Evolutionary conservation across 805 yeast genomes (phyloP).

Genomic region (Suhomyces sp.): DNA sequence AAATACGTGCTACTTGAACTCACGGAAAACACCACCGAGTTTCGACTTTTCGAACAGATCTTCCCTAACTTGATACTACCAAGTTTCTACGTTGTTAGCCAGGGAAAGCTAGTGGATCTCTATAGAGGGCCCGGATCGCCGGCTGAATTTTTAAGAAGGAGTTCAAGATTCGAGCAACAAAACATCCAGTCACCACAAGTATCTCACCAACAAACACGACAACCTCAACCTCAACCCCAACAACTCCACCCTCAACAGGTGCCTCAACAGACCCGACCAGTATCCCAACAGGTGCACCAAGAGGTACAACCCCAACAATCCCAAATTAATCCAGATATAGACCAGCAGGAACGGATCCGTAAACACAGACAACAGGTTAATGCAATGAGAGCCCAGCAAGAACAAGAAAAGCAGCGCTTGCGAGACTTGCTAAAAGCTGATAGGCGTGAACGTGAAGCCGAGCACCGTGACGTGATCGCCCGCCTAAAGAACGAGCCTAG

Average conservation of each 20-base stretch:
- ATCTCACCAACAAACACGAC: neutral
- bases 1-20: slow-evolving; percentile 17
- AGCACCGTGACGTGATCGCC: slow-evolving; percentile 6
- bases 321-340: neutral
- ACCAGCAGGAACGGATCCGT: neutral
- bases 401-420: slow-evolving; percentile 55
- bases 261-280: neutral
- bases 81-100: slow-evolving; percentile 51
- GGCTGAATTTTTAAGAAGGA: slow-evolving; percentile 23
- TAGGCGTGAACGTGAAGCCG: slow-evolving; percentile 41
- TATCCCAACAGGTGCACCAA: neutral
- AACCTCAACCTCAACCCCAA: neutral
- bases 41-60: slow-evolving; percentile 46
- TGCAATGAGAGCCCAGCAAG: slow-evolving; percentile 35
- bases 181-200: neutral
- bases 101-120: slow-evolving; percentile 45
- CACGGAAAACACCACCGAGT: slow-evolving; percentile 17
- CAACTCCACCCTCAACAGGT: neutral
- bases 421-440: slow-evolving; percentile 52
- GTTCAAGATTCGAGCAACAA: slow-evolving; percentile 8
- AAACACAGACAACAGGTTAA: slow-evolving; percentile 4
- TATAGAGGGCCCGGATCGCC: slow-evolving; percentile 31
- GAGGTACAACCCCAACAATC: neutral
- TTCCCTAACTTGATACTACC: slow-evolving; percentile 54
- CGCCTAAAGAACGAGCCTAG: slow-evolving; percentile 12